Evolutionary conservation across 257 asterid species (phyloP).

Genomic region (Anisodus tanguticus): DNA sequence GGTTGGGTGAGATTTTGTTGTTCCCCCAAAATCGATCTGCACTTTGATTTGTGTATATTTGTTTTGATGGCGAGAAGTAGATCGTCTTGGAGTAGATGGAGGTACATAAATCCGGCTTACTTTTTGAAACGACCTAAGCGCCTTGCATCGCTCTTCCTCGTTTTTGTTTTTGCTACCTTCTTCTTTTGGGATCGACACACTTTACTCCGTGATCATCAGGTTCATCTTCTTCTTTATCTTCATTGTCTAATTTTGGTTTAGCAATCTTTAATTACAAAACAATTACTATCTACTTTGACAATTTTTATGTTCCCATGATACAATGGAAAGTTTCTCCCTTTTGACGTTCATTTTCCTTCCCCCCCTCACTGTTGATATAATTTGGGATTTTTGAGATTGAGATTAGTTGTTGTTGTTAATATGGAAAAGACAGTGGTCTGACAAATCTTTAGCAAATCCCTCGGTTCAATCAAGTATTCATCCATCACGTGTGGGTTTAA

Average conservation of each 20-base stretch:
- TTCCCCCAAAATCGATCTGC: background rate
- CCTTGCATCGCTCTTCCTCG: slow-evolving; percentile 68
- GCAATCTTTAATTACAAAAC: background rate
- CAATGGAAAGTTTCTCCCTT: background rate
- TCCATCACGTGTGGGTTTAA: background rate
- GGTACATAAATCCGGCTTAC: slow-evolving; percentile 79
- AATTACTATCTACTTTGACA: background rate
- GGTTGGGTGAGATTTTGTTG: background rate
- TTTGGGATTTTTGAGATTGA: background rate
- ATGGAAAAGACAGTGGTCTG: background rate
- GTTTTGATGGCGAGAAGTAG: slow-evolving; percentile 76
- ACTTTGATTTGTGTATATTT: no score
- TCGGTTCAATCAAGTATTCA: background rate
- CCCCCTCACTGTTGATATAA: background rate
- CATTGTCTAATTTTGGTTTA: background rate
- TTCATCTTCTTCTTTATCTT: slow-evolving; percentile 10
- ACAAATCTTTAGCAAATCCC: background rate
- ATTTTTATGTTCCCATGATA: background rate
- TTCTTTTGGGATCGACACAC: slow-evolving; percentile 97
- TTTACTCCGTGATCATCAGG: slow-evolving; percentile 86
- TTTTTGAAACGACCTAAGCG: slow-evolving; percentile 92
- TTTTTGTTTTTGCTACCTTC: slow-evolving; percentile 60
- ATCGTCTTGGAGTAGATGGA: slow-evolving; percentile 66
- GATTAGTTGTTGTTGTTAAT: background rate
- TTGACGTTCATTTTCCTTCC: background rate